Percentiles rank a stretch among this genome's conserved stretches.
Evolutionary conservation across 805 yeast species (phyloP).

Genomic region (Yarrowia sp.): DNA sequence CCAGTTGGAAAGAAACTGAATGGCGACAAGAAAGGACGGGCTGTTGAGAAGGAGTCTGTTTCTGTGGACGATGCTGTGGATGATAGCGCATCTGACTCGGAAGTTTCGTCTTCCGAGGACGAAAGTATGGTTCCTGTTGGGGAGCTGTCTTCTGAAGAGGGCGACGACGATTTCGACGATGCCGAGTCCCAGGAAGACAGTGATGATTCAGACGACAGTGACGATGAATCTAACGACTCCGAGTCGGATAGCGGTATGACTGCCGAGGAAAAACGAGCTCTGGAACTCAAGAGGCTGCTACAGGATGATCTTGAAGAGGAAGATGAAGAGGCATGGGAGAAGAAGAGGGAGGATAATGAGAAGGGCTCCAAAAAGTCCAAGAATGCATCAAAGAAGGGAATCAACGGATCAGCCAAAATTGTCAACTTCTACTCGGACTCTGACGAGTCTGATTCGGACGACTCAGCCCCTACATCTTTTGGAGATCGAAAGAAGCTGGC

Average conservation of each 20-base stretch:
- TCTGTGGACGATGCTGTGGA: neutral
- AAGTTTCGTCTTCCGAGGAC: neutral
- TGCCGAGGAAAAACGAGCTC: constrained; percentile 17
- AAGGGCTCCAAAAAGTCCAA: constrained; percentile 4
- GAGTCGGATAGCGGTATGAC: constrained; percentile 12
- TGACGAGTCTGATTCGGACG: constrained; percentile 39
- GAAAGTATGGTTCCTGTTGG: constrained; percentile 4
- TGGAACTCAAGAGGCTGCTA: constrained; percentile 20
- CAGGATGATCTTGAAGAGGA: constrained; percentile 21
- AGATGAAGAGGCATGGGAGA: neutral
- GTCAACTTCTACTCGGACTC: constrained; percentile 43
- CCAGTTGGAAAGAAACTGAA: neutral
- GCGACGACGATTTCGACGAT: constrained; percentile 29
- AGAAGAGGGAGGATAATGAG: neutral
- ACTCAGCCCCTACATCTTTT: neutral
- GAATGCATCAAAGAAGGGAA: neutral
- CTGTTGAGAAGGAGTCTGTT: neutral
- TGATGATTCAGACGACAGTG: constrained; percentile 5
- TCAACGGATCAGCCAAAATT: constrained; percentile 4
- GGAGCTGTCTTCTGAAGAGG: constrained; percentile 15
- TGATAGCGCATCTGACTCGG: neutral
- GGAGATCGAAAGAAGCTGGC: constrained; percentile 49
- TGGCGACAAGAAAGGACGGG: neutral
- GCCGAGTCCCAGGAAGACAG: constrained; percentile 12
- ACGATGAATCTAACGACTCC: constrained; percentile 2